Conservation (phyloP, 2,329 filamentous ascomycete genomes). For the Madurella mycetomatis region DNA sequence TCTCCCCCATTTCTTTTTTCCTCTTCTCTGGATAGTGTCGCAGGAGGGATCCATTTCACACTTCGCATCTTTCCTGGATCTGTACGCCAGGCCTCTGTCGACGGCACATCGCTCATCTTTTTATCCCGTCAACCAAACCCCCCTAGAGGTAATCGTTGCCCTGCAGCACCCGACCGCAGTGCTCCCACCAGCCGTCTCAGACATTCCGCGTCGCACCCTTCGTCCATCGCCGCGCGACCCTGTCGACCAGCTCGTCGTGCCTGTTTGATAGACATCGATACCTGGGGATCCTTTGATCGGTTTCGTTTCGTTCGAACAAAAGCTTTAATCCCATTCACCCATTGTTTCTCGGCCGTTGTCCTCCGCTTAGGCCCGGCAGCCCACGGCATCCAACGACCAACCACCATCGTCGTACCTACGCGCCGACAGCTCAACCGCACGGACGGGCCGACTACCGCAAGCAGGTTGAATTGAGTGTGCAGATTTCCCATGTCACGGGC, state of each 20-base stretch:
- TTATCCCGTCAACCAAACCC: slow-evolving; percentile 20
- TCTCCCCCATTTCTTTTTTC: slow-evolving; percentile 32
- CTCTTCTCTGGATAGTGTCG: slow-evolving; percentile 30
- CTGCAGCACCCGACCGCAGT: slow-evolving; percentile 30
- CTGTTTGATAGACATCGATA: slow-evolving; percentile 32
- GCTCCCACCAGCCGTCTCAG: slow-evolving; percentile 28
- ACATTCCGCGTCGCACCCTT: slow-evolving; percentile 34
- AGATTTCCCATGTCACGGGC: slow-evolving; percentile 29
- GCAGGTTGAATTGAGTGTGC: slow-evolving; percentile 22
- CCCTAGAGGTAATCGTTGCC: slow-evolving; percentile 36
- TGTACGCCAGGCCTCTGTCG: slow-evolving; percentile 14
- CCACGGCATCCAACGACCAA: slow-evolving; percentile 15
- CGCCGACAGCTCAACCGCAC: slow-evolving; percentile 14
- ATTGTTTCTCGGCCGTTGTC: slow-evolving; percentile 31
- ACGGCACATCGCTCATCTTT: slow-evolving; percentile 9
- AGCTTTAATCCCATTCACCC: slow-evolving; percentile 38
- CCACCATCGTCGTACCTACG: slow-evolving; percentile 5
- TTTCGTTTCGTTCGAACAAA: slow-evolving; percentile 40
- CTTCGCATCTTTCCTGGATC: slow-evolving; percentile 1
- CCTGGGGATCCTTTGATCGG: slow-evolving; percentile 31
- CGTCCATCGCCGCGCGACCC: slow-evolving; percentile 28
- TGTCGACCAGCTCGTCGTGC: slow-evolving; percentile 27
- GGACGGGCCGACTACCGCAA: slow-evolving; percentile 18
- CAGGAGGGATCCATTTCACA: slow-evolving; percentile 30
- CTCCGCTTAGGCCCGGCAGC: slow-evolving; percentile 18